These are phyloP conservation scores for Gynochthodes officinalis DNA, from an alignment of 257 asterid species.

Conservation along the genomic window DNA sequence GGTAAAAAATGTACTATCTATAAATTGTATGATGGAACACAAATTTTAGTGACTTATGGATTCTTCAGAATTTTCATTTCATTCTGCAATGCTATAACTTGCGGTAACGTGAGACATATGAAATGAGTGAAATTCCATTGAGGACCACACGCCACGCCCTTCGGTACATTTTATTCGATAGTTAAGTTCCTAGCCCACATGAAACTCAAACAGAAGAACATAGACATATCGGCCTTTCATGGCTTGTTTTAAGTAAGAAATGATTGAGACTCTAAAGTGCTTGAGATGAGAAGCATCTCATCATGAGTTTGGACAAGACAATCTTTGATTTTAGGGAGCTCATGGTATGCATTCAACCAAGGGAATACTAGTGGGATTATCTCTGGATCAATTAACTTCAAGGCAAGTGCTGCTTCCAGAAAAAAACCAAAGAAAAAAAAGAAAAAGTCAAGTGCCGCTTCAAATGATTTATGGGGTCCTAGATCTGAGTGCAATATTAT, in stretches of 20 bases:
- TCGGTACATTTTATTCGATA: too few relatives aligned
- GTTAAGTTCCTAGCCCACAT: too few relatives aligned
- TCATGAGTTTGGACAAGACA: background rate
- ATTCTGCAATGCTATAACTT: too few relatives aligned
- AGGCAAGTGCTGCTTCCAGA: too few relatives aligned
- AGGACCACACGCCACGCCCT: too few relatives aligned
- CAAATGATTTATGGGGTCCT: background rate
- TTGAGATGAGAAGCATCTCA: constrained; percentile 2
- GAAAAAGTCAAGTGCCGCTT: background rate
- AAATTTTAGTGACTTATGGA: background rate
- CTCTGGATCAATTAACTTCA: background rate
- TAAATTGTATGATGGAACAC: background rate
- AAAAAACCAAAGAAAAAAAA: too few relatives aligned
- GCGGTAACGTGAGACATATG: too few relatives aligned
- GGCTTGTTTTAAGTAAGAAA: too few relatives aligned
- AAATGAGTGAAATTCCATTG: too few relatives aligned
- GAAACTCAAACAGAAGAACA: too few relatives aligned
- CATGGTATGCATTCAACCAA: background rate
- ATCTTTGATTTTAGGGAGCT: background rate
- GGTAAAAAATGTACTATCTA: background rate
- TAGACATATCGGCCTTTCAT: background rate
- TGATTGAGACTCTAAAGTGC: background rate
- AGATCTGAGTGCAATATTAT: background rate
- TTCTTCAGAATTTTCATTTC: background rate
- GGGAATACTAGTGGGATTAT: background rate